Evolutionary conservation across 2,329 filamentous ascomycete genomes (phyloP), one percentile per base, ranked within the genome.

Genomic region (Arthrobotrys conoides): DNA sequence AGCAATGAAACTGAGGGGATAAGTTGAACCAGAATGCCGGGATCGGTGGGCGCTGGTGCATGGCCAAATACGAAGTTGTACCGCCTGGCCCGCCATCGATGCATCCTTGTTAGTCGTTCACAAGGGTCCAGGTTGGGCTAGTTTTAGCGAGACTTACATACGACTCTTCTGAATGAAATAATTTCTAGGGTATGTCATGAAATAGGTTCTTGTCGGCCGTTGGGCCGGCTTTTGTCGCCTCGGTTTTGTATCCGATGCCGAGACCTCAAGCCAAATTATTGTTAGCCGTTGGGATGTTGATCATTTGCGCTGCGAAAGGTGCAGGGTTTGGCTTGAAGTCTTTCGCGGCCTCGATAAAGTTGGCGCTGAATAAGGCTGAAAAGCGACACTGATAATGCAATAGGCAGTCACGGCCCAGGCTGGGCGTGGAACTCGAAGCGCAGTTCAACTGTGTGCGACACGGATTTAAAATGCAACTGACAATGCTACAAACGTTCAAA

Each of bases 61-160:
- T 46, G 59, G 44, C 41, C 57, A 49, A 71, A 65, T 71, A 64
- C 66, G 66, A 69, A 48, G 61, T 16, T 49, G 61, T 65, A 65
- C 61, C 61, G 61, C 61, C 57, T 44, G n/a, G 55, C 55, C 57
- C 57, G 57, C 57, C 20, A 36, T 24, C 57, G 12, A 36, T 44
- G 14, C 16, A 69, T 49, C 51, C 66, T n/a, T 46, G 66, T 33
- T 30, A n/a, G 3, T 65, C 57, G 36, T 44, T 33, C 61, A 33
- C 44, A 49, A 12, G 44, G 61, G 61, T 22, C 61, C 44, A 18
- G 44, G 41, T 44, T 33, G 27, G 66, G 66, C 38, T 69, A 69
- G 36, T 59, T 57, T 59, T 69, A 53, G 51, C 51, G 51, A 69
- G 66, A 27, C 14, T 41, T 69, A 16, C 22, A 48, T 61, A 20